Evolutionary conservation across 208 protist species (phyloP), one percentile per base, ranked within the genome.

Genomic region (Trypanosoma avium): DNA sequence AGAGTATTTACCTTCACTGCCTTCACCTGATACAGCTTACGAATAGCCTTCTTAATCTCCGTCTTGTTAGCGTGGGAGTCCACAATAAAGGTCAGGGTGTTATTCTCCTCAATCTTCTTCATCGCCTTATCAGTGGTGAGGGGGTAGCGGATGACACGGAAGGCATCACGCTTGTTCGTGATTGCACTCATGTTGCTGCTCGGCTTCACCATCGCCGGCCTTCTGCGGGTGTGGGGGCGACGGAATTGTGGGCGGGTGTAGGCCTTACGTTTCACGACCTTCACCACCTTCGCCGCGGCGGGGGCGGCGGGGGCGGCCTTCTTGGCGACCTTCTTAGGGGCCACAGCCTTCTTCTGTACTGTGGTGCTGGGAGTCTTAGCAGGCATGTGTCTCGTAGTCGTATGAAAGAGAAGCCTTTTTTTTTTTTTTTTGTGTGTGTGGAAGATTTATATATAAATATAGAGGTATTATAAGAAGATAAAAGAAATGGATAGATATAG

Each of bases 101-200:
- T 99, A 87, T 99, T 97, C 68, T 98, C 97, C 89, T 99, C 99
- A 66, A 99, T 99, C 92, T 99, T 98, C 94, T 99, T 99, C 93
- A 99, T 98, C 52, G 98, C 97, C 73, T 96, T 97, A 77, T 99
- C 98, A 22, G 98, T 99, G 30, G 94, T 99, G 55, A 99, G 77
- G 30, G 99, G 99, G 88, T 97, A 97, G 78, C 97, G 90, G 72
- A 99, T 88, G 69, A 99, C 74, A 64, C 79, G 64, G 87, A 95
- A 99, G 48, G 93, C 69, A 54, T 84, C 70, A 22, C 77, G 53
- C 76, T 95, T 93, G 76, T 84, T 82, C 70, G 77, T 62, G 32
- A 92, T 77, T 49, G 92, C 87, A 26, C 77, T 93, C 47, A 95
- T 83, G 43, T 82, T 88, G 79, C 96, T 97, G 73, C 88, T 90